Base-by-base conservation (phyloP, 352 stramenopile genomes). In the Pythium aquatile region DNA sequence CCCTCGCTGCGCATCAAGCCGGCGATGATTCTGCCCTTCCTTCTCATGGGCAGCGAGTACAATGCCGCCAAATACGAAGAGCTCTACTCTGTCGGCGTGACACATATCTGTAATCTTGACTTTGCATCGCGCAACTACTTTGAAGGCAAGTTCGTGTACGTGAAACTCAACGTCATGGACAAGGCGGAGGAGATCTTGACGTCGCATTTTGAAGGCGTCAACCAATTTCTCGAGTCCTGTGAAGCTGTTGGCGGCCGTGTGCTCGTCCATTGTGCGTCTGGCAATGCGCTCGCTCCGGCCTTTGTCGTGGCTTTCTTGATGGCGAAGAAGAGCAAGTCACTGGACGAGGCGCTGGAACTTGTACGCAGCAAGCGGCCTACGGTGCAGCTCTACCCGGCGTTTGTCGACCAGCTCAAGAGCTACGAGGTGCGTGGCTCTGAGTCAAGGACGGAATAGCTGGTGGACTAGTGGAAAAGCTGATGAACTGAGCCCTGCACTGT, bases 111-210 rank as follows among this genome's bases (percentile, higher is more conserved):
- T 58, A 74, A 74, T 46, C 48, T 70, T 1, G 68, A 70, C 39
- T 70, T 74, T 37, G 48, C 63, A 10, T 62, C 68, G 24, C 63
- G 63, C 53, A 74, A 74, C 29, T 71, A 71, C 55, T 74, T 74
- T 54, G 68, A 74, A 65, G 68, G 68, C 63, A 67, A 74, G 42
- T 74, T 74, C 33, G 47, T 74, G 30, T 74, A 74, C 58, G 46
- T 74, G 8, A 66, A 70, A 17, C 58, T 74, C 58, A 74, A 71
- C 40, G 37, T 74, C 14, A 16, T 63, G 9, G 68, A 74, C 46
- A 39, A 26, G 1, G 29, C 54, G 16, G 58, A 70, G 1, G 64
- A 69, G 20, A 35, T 56, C 11, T 26, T 74, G 5, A 16, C 55
- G 11, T 20, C 44, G 16, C 68, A 74, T 29, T 74, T 74, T 29